Evolutionary conservation across 495 filamentous ascomycete species (phyloP).

Genomic region (Annulohypoxylon maeteangense): DNA sequence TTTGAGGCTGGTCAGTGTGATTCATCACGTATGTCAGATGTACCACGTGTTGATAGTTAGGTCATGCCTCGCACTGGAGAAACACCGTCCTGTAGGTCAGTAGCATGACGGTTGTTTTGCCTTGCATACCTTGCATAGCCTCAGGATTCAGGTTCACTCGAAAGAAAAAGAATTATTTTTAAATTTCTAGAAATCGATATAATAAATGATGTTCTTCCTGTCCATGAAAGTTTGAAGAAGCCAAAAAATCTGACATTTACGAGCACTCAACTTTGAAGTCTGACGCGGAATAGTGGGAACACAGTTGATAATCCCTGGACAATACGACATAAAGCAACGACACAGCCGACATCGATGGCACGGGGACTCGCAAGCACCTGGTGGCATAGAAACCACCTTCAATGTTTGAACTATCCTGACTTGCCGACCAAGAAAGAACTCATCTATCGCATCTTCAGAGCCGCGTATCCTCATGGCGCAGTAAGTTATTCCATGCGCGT

Average conservation of each 20-base stretch:
- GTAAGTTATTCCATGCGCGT: slow-evolving; percentile 25
- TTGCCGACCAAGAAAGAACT: slow-evolving; percentile 37
- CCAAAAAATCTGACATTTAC: background rate
- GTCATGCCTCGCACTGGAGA: slow-evolving; percentile 18
- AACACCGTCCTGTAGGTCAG: slow-evolving; percentile 1
- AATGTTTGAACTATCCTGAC: slow-evolving; percentile 19
- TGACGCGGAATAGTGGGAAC: background rate
- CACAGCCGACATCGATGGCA: slow-evolving; percentile 14
- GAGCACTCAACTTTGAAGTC: background rate
- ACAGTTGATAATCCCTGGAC: background rate
- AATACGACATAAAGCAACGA: background rate
- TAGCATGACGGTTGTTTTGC: slow-evolving; percentile 23
- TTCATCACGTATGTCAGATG: slow-evolving; percentile 16
- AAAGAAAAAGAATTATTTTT: background rate
- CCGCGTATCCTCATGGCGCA: slow-evolving; percentile 40
- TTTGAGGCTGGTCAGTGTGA: slow-evolving; percentile 15
- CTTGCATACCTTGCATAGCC: slow-evolving; percentile 18
- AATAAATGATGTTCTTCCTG: background rate
- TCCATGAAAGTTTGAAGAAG: background rate
- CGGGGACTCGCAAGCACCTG: slow-evolving; percentile 6
- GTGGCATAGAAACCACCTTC: slow-evolving; percentile 27
- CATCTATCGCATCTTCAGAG: slow-evolving; percentile 35
- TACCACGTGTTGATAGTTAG: slow-evolving; percentile 26
- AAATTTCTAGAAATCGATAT: slow-evolving; percentile 10
- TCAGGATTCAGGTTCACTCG: background rate